Evolutionary conservation across 768 basidiomycete genomes (phyloP).

Genomic region (Lactifluus subvellereus): DNA sequence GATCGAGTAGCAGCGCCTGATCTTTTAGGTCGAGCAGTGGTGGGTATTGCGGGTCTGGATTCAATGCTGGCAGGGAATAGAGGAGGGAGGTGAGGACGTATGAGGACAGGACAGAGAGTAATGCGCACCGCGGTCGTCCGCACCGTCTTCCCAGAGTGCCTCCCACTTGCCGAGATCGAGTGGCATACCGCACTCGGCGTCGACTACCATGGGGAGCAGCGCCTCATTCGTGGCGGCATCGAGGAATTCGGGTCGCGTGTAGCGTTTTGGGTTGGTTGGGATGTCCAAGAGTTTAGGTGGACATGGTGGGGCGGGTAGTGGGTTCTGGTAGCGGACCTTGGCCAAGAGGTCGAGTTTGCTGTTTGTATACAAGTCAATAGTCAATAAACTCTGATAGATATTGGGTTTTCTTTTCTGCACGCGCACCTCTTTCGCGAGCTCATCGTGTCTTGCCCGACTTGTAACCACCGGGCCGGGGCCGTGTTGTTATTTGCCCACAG

Average conservation of each 20-base stretch:
- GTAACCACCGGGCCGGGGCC: too few species aligned
- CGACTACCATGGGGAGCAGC: constrained; percentile 91
- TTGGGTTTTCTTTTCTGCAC: background rate
- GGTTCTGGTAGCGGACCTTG: constrained; percentile 89
- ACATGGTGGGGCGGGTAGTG: constrained; percentile 92
- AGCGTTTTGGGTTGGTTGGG: constrained; percentile 83
- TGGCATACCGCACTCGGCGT: constrained; percentile 96
- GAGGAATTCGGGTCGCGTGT: constrained; percentile 81
- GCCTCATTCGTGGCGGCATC: constrained; percentile 73
- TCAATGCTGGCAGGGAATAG: constrained; percentile 39
- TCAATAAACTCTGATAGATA: background rate
- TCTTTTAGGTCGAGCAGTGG: constrained; percentile 70
- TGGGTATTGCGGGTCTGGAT: constrained; percentile 56
- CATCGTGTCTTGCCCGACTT: constrained; percentile 30
- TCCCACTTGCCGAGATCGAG: constrained; percentile 81
- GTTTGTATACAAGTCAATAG: constrained; percentile 26
- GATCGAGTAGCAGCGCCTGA: constrained; percentile 67
- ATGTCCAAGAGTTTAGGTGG: constrained; percentile 93
- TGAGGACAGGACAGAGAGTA: background rate
- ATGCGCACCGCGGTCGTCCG: constrained; percentile 52
- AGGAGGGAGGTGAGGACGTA: constrained; percentile 8
- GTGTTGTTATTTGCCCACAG: background rate
- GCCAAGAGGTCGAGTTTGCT: constrained; percentile 87
- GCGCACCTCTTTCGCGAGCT: constrained; percentile 50
- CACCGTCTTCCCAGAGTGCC: constrained; percentile 78